Evolutionary conservation across 352 stramenopile species (phyloP).

Genomic region (Globisporangium okanoganense): DNA sequence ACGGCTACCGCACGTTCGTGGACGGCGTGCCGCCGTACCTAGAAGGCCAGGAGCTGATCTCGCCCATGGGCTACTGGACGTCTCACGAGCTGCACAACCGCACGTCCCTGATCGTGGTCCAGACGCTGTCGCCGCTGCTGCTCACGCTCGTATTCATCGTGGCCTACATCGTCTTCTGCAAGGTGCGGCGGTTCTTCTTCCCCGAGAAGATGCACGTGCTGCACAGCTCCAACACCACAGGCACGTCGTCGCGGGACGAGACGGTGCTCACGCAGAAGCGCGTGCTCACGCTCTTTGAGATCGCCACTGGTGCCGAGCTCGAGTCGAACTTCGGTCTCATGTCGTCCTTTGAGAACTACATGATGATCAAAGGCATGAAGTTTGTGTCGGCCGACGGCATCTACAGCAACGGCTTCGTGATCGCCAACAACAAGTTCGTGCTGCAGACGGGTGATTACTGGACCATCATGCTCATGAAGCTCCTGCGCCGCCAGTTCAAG

Average conservation of each 20-base stretch:
- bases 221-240: neutral
- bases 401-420: constrained; percentile 30
- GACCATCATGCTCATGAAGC: constrained; percentile 24
- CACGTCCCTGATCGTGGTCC: neutral
- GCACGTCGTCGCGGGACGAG: neutral
- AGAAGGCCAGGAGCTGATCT: constrained; percentile 1
- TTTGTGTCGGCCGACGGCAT: neutral
- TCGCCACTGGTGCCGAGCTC: constrained; percentile 21
- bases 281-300: too few species aligned
- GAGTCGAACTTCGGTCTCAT: constrained; percentile 11
- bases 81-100: neutral
- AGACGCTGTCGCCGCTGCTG: neutral
- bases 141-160: neutral
- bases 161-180: neutral
- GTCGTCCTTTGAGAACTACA: too few species aligned
- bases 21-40: neutral
- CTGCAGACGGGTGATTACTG: constrained; percentile 19
- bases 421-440: constrained; percentile 23
- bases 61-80: constrained; percentile 1
- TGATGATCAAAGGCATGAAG: neutral
- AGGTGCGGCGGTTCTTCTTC: neutral
- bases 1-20: neutral
- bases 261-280: constrained; percentile 7
- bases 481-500: constrained; percentile 10
- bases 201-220: neutral